These are phyloP conservation scores for Thelephora aurantiotincta DNA, from an alignment of 768 basidiomycete species.

Conservation along the genomic window DNA sequence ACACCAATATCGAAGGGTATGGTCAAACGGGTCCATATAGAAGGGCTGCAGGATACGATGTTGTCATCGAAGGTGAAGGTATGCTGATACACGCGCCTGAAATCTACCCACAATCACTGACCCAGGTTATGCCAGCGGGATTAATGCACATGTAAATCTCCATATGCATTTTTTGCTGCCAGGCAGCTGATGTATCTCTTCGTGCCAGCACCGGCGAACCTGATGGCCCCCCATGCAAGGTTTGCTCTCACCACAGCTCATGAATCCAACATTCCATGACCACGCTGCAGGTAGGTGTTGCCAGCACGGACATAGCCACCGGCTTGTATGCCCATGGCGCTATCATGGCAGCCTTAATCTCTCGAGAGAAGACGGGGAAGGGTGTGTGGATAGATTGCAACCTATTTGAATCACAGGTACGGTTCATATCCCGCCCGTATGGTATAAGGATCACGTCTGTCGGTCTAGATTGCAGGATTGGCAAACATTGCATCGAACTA, in stretches of 20 bases:
- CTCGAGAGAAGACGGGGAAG: slow-evolving; percentile 68
- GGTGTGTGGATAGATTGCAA: slow-evolving; percentile 91
- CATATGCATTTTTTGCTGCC: slow-evolving; percentile 5
- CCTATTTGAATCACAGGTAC: slow-evolving; percentile 81
- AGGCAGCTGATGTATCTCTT: slow-evolving; percentile 7
- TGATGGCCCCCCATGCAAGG: slow-evolving; percentile 71
- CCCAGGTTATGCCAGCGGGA: slow-evolving; percentile 50
- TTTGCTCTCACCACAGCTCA: background rate
- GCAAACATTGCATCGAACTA: slow-evolving; percentile 92
- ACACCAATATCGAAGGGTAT: slow-evolving; percentile 32
- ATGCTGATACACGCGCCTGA: slow-evolving; percentile 16
- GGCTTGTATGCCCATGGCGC: slow-evolving; percentile 87
- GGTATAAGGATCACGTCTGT: background rate
- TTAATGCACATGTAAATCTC: slow-evolving; percentile 78
- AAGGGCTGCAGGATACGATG: slow-evolving; percentile 78
- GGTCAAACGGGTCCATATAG: slow-evolving; percentile 86
- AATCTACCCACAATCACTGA: background rate
- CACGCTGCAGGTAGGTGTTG: slow-evolving; percentile 58
- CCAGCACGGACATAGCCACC: slow-evolving; percentile 80
- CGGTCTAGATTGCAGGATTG: slow-evolving; percentile 65
- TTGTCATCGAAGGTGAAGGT: slow-evolving; percentile 19
- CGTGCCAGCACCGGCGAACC: slow-evolving; percentile 69
- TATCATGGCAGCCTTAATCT: slow-evolving; percentile 80
- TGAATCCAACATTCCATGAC: background rate
- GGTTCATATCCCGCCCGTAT: slow-evolving; percentile 3